Evolutionary conservation across 805 yeast species (phyloP), one percentile per base, ranked within the genome.

Genomic region (Hanseniaspora vineae): DNA sequence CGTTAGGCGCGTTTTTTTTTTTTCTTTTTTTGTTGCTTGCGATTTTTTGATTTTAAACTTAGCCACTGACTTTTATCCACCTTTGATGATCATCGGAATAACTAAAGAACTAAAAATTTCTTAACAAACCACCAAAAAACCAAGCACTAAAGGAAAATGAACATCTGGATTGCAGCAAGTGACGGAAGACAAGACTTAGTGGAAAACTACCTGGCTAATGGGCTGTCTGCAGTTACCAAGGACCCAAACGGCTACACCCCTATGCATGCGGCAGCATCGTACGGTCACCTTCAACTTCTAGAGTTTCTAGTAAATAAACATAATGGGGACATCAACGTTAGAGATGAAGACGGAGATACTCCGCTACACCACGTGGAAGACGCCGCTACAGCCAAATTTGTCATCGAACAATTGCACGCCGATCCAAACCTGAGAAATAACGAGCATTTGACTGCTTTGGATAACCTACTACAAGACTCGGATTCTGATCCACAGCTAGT

Each of bases 201-300:
- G 6, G 75, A 79, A 52, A 53, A 70, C 13, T 67, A 70, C 46
- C 65, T 92, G 8, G 68, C 64, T 11, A 56, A 73, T 0, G 82
- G 81, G 0, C 70, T 68, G 52, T 71, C 80, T 2, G 76, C 96
- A 2, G 82, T 86, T 58, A 74, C 82, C 6, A 77, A 81, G 52
- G 99, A 92, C 62, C 84, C 85, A 1, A 86, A 89, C 57, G 99
- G 99, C 0, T 92, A 94, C 65, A 90, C 97, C 0, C 95, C 98
- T 6, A 73, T 92, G 12, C 99, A 92, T 62, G 99, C 99, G 0
- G 97, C 98, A 1, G 95, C 94, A 2, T 83, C 97, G 1, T 92
- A 92, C 63, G 90, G 90, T 9, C 89, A 90, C 60, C 55, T 66
- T 2, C 88, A 82, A 10, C 67, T 92, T 39, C 67, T 92, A 37